phyloP scores from a whole-genome alignment of 306 rosid species.

The Glycine soja region DNA sequence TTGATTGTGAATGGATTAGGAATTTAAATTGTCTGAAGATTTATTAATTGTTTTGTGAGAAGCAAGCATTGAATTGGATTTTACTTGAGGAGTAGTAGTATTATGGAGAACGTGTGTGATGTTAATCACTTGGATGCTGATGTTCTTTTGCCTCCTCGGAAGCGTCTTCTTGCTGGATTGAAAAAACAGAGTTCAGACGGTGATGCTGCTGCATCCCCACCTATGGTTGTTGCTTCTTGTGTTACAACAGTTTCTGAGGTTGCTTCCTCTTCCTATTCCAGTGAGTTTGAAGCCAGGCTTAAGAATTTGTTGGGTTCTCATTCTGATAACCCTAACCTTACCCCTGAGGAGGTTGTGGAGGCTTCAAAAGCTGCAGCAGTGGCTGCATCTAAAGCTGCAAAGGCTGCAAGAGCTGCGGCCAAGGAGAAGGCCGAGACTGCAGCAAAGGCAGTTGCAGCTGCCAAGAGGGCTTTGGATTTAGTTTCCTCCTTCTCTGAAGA shows the following conservation, averaged over 20 bases:
- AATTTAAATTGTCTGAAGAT: constrained; percentile 47
- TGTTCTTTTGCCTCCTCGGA: constrained; percentile 89
- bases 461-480: constrained; percentile 87
- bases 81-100: constrained; percentile 40
- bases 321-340: constrained; percentile 62
- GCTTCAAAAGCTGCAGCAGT: constrained; percentile 73
- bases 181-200: constrained; percentile 71
- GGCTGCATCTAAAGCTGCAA: constrained; percentile 71
- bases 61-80: constrained; percentile 35
- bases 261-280: constrained; percentile 63
- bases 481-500: constrained; percentile 82
- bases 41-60: constrained; percentile 44
- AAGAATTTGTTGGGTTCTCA: constrained; percentile 67
- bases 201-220: constrained; percentile 59
- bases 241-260: constrained; percentile 49
- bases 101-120: constrained; percentile 82
- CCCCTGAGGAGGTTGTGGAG: constrained; percentile 72
- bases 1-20: constrained; percentile 49
- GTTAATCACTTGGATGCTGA: constrained; percentile 80
- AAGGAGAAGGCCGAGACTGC: constrained; percentile 81
- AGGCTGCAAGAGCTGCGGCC: constrained; percentile 76
- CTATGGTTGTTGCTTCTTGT: constrained; percentile 57
- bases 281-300: constrained; percentile 65
- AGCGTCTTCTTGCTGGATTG: constrained; percentile 91
- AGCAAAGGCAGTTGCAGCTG: constrained; percentile 85